Conservation (phyloP, 2,329 filamentous ascomycete genomes). For the Seiridium unicorne region DNA sequence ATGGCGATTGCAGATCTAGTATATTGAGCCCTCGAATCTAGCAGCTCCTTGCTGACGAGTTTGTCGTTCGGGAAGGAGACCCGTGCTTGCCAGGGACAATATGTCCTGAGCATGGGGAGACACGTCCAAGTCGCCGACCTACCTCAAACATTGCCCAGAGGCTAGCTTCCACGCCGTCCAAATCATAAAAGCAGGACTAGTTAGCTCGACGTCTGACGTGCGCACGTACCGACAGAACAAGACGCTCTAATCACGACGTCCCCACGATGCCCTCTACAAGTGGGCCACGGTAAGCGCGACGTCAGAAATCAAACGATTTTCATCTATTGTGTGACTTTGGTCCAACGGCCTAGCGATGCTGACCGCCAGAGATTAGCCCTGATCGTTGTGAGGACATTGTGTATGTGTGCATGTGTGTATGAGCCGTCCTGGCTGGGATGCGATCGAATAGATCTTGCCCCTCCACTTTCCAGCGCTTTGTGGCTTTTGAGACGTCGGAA, state of each 20-base stretch:
- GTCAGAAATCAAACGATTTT: not conserved
- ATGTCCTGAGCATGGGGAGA: not conserved
- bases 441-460: too few relatives aligned
- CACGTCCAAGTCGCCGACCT: not conserved
- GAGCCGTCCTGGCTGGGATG: too few relatives aligned
- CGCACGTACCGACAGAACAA: not conserved
- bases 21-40: not conserved
- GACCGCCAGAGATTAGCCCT: not conserved
- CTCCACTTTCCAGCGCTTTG: too few relatives aligned
- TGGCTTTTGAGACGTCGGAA: too few relatives aligned
- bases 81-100: not conserved
- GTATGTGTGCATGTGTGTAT: too few relatives aligned
- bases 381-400: too few relatives aligned
- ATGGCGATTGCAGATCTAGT: not conserved
- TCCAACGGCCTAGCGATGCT: not conserved
- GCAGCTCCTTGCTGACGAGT: not conserved
- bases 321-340: not conserved
- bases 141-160: not conserved
- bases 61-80: not conserved
- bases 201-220: too few relatives aligned
- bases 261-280: not conserved
- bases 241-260: not conserved
- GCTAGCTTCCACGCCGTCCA: not conserved
- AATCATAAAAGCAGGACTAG: not conserved
- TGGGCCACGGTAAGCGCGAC: not conserved